phyloP scores from a whole-genome alignment of 2,329 filamentous ascomycete species.

The Ceratocystis diversiconidia region DNA sequence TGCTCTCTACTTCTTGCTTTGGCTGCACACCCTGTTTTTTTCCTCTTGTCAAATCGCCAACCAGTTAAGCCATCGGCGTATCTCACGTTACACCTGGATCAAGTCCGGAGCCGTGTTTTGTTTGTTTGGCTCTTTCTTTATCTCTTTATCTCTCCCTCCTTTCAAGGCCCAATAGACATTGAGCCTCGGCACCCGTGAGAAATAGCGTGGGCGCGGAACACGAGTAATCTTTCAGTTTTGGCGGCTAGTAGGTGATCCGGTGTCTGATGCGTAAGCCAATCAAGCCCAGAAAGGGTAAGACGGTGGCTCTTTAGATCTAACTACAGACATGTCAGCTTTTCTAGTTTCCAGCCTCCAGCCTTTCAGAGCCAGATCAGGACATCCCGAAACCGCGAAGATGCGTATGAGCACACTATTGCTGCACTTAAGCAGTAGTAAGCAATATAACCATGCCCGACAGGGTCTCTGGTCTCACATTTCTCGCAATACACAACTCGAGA shows the following conservation, averaged over 20 bases:
- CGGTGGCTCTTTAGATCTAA: not conserved
- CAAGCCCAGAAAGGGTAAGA: not conserved
- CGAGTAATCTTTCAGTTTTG: not conserved
- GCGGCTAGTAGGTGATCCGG: not conserved
- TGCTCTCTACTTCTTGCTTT: not conserved
- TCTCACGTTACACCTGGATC: not conserved
- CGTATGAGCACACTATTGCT: not conserved
- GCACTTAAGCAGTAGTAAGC: not conserved
- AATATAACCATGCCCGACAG: not conserved
- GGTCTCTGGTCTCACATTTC: not conserved
- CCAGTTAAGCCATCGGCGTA: not conserved
- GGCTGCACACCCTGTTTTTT: not conserved
- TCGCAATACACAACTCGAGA: not conserved
- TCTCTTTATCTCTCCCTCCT: not conserved
- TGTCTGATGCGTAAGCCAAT: not conserved
- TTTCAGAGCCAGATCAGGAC: not conserved
- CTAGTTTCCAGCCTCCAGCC: not conserved
- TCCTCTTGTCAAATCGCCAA: not conserved
- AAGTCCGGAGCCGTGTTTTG: not conserved
- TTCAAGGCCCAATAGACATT: not conserved
- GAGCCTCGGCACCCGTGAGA: not conserved
- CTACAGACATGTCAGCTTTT: not conserved
- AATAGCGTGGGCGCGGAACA: not conserved
- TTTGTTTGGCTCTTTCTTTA: too few relatives aligned
- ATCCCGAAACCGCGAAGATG: not conserved